A percentile compares a stretch with the other conserved stretches of the same genome.
These are phyloP conservation scores for Dittrichia graveolens DNA, from an alignment of 129 eudicot species.

Conservation along the genomic window DNA sequence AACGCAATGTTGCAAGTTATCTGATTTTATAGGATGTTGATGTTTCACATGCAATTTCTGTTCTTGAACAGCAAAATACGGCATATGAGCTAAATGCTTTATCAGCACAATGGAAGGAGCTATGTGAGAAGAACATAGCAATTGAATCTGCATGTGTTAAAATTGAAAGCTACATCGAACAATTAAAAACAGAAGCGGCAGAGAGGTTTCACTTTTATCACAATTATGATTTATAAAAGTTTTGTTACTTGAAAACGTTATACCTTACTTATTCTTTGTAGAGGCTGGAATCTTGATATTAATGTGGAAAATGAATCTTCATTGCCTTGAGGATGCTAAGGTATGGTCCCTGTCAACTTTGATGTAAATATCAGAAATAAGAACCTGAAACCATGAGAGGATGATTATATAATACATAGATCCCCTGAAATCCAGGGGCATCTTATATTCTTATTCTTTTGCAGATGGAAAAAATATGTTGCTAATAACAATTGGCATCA, in stretches of 20 bases:
- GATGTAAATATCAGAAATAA: not conserved
- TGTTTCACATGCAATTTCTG: constrained; percentile 14
- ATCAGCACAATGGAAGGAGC: constrained; percentile 97
- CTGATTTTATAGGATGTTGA: not conserved
- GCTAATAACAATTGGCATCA: not conserved
- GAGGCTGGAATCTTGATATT: constrained; percentile 77
- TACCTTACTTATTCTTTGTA: constrained; percentile 22
- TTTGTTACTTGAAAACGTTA: constrained; percentile 1
- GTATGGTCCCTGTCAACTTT: constrained; percentile 18
- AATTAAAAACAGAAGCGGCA: constrained; percentile 68
- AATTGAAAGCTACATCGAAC: constrained; percentile 50
- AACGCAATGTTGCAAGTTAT: not conserved
- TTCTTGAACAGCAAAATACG: constrained; percentile 75
- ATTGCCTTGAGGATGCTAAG: constrained; percentile 36
- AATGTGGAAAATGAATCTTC: constrained; percentile 58
- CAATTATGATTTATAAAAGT: not conserved
- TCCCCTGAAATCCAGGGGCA: not conserved
- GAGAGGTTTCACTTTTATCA: constrained; percentile 53
- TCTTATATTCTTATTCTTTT: not conserved
- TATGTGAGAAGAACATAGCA: constrained; percentile 79
- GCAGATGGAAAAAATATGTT: not conserved
- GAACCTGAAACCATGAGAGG: not conserved
- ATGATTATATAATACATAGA: not conserved
- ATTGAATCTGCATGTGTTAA: constrained; percentile 78
- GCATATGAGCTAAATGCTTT: constrained; percentile 88